Conservation (phyloP, 2,329 filamentous ascomycete genomes). For the Colletotrichum sojae region DNA sequence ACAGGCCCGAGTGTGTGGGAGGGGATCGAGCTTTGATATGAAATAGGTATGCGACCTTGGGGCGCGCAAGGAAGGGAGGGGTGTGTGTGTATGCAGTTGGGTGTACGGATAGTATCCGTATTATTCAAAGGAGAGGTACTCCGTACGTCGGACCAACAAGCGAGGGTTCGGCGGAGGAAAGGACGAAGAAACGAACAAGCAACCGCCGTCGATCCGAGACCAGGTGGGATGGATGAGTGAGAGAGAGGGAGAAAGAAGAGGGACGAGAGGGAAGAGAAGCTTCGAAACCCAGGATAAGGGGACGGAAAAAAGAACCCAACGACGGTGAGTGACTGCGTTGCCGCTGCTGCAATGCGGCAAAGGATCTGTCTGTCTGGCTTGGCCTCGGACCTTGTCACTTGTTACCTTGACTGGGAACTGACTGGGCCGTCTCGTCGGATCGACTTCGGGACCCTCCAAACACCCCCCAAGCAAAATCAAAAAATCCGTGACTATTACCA, state of each 20-base stretch:
- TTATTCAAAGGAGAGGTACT: background rate
- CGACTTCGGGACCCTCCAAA: conserved; percentile 29
- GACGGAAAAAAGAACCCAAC: conserved; percentile 1
- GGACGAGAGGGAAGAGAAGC: conserved; percentile 66
- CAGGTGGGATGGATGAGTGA: background rate
- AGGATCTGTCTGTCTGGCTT: conserved; percentile 10
- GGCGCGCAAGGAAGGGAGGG: background rate
- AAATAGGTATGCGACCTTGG: conserved; percentile 7
- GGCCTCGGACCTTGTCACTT: conserved; percentile 1
- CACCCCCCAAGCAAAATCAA: background rate
- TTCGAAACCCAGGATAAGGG: conserved; percentile 74
- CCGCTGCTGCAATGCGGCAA: background rate
- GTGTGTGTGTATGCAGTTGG: background rate
- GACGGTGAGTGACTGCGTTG: background rate
- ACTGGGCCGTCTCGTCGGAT: conserved; percentile 16
- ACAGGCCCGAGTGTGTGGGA: background rate
- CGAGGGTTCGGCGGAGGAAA: conserved; percentile 27
- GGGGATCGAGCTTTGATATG: background rate
- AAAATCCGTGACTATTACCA: conserved; percentile 19
- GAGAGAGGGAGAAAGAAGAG: conserved; percentile 45
- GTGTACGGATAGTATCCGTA: background rate
- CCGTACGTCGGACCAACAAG: conserved; percentile 2
- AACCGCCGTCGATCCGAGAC: conserved; percentile 14
- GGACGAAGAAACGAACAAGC: conserved; percentile 9
- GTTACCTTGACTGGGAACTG: background rate